phyloP scores from a whole-genome alignment of 257 asterid genomes.

The Plantago major region DNA sequence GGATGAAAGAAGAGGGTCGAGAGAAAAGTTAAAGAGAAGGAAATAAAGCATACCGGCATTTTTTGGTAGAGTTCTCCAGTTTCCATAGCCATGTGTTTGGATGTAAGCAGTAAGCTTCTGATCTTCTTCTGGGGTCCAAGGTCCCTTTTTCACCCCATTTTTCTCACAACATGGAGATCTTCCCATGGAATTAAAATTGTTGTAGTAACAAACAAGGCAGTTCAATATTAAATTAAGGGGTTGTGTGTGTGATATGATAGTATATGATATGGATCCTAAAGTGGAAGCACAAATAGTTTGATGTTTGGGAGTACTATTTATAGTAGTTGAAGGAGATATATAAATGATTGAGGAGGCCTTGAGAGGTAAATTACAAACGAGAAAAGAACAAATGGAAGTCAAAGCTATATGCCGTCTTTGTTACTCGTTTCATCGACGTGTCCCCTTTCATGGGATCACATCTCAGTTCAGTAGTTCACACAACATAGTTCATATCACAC shows the following conservation, averaged over 20 bases:
- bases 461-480: too few relatives aligned
- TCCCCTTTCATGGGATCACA: constrained; percentile 24
- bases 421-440: constrained; percentile 66
- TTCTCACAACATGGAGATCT: constrained; percentile 82
- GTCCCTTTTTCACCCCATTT: constrained; percentile 79
- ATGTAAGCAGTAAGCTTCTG: constrained; percentile 65
- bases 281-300: background rate
- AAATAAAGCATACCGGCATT: constrained; percentile 51
- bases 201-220: background rate
- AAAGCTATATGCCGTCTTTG: constrained; percentile 57
- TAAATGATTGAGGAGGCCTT: background rate
- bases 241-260: background rate
- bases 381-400: constrained; percentile 22
- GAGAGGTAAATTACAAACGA: background rate
- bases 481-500: too few relatives aligned
- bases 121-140: constrained; percentile 87
- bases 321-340: background rate
- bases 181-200: constrained; percentile 35
- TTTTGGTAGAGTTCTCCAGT: constrained; percentile 80
- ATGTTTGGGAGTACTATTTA: constrained; percentile 11
- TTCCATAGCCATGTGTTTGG: constrained; percentile 62
- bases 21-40: background rate
- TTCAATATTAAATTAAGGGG: background rate
- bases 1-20: background rate
- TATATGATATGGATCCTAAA: background rate